Percentiles rank a stretch among this genome's conserved stretches.
phyloP scores from a whole-genome alignment of 306 rosid species.

The Hylodesmum podocarpum region DNA sequence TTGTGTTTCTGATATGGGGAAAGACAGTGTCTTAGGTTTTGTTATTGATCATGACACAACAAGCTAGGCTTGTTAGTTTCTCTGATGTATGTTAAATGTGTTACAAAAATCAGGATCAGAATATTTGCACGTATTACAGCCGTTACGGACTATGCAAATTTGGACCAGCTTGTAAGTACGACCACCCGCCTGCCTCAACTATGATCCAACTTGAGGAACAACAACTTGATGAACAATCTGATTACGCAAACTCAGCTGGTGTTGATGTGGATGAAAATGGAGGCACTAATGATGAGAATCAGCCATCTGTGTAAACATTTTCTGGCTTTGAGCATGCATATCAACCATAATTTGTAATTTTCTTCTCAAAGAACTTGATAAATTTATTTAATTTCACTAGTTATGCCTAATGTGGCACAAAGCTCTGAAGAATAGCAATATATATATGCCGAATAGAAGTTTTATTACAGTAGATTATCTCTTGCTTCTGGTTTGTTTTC shows the following conservation, averaged over 20 bases:
- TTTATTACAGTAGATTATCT: conserved; percentile 22
- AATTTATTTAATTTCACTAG: conserved; percentile 28
- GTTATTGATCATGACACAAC: not conserved
- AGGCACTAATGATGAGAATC: conserved; percentile 40
- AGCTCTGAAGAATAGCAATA: conserved; percentile 46
- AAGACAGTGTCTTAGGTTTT: not conserved
- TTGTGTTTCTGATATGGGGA: not conserved
- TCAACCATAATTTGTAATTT: conserved; percentile 38
- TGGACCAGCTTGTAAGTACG: conserved; percentile 85
- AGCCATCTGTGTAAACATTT: conserved; percentile 40
- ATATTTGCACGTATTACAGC: conserved; percentile 67
- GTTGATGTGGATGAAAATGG: conserved; percentile 47
- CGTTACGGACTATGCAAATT: conserved; percentile 90
- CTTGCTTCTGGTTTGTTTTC: conserved; percentile 4
- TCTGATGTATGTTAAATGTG: not conserved
- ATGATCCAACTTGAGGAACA: conserved; percentile 50
- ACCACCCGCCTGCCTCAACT: conserved; percentile 53
- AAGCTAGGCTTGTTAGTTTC: not conserved
- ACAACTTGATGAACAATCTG: conserved; percentile 48
- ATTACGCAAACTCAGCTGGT: conserved; percentile 34
- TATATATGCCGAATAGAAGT: conserved; percentile 29
- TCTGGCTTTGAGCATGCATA: conserved; percentile 39
- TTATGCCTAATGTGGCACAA: conserved; percentile 40
- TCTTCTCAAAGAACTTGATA: conserved; percentile 27
- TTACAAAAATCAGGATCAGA: conserved; percentile 67